These are phyloP conservation scores for Coniochaeta sp. DNA, from an alignment of 2,329 filamentous ascomycete species.

Conservation along the genomic window DNA sequence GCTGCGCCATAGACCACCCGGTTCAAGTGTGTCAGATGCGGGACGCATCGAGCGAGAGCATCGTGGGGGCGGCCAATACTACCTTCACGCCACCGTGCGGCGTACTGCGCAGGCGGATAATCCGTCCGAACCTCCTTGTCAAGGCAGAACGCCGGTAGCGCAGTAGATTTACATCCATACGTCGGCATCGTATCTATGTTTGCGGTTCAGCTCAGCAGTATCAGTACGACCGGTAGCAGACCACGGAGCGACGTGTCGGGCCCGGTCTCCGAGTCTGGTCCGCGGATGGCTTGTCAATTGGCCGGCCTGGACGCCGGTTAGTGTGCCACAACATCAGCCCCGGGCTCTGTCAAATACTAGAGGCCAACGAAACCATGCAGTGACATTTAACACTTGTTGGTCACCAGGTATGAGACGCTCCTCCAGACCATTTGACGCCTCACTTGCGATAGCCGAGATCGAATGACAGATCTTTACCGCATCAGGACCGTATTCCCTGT, in stretches of 20 bases:
- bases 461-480: not conserved
- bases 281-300: not conserved
- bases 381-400: not conserved
- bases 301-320: not conserved
- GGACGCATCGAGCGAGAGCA: not conserved
- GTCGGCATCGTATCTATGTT: not conserved
- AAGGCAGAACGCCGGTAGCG: too few relatives aligned
- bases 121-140: too few relatives aligned
- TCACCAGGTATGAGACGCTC: not conserved
- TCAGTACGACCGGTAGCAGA: too few relatives aligned
- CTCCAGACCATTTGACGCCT: not conserved
- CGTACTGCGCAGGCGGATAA: not conserved
- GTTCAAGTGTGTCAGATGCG: not conserved
- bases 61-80: not conserved
- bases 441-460: not conserved
- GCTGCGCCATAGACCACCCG: not conserved
- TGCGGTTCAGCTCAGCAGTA: not conserved
- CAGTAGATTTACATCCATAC: not conserved
- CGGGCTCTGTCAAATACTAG: not conserved
- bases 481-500: not conserved
- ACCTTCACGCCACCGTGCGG: not conserved
- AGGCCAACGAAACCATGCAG: not conserved
- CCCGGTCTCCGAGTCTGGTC: not conserved
- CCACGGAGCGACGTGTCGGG: too few relatives aligned
- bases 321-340: not conserved